Evolutionary conservation across 768 basidiomycete genomes (phyloP).

Genomic region (Auriscalpium vulgare): DNA sequence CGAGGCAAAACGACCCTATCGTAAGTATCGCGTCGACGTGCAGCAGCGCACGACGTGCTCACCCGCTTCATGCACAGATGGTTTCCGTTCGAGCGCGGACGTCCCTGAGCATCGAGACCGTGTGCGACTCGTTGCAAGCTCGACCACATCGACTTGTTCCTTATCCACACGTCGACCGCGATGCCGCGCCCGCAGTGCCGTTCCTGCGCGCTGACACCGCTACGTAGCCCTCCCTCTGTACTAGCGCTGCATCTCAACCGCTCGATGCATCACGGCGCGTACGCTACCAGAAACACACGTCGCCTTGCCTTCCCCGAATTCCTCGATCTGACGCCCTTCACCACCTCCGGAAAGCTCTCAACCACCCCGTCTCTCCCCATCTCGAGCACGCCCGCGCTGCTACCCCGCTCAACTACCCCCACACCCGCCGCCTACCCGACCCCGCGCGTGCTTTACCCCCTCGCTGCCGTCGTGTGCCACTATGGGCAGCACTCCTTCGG

Average conservation of each 20-base stretch:
- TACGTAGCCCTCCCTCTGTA: conserved; percentile 69
- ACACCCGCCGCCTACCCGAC: conserved; percentile 36
- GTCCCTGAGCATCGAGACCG: too few relatives aligned
- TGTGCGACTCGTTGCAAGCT: too few relatives aligned
- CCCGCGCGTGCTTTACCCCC: conserved; percentile 73
- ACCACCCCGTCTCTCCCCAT: conserved; percentile 63
- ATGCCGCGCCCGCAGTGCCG: too few relatives aligned
- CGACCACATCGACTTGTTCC: too few relatives aligned
- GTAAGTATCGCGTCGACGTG: too few relatives aligned
- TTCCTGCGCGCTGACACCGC: neutral
- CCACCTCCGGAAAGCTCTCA: conserved; percentile 72
- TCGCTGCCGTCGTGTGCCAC: conserved; percentile 84
- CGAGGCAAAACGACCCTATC: too few relatives aligned
- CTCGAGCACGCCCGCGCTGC: conserved; percentile 49
- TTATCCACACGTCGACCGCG: too few relatives aligned
- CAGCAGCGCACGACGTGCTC: too few relatives aligned
- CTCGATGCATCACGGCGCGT: conserved; percentile 72
- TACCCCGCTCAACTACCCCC: conserved; percentile 42
- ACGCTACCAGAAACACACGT: conserved; percentile 78
- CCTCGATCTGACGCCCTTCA: conserved; percentile 85
- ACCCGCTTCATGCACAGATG: too few relatives aligned
- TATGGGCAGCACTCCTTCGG: conserved; percentile 90
- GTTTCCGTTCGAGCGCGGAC: too few relatives aligned
- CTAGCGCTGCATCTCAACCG: conserved; percentile 89
- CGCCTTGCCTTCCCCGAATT: conserved; percentile 77